Evolutionary conservation across 2,329 filamentous ascomycete genomes (phyloP).

Genomic region (Calonectria pseudoreteaudii): DNA sequence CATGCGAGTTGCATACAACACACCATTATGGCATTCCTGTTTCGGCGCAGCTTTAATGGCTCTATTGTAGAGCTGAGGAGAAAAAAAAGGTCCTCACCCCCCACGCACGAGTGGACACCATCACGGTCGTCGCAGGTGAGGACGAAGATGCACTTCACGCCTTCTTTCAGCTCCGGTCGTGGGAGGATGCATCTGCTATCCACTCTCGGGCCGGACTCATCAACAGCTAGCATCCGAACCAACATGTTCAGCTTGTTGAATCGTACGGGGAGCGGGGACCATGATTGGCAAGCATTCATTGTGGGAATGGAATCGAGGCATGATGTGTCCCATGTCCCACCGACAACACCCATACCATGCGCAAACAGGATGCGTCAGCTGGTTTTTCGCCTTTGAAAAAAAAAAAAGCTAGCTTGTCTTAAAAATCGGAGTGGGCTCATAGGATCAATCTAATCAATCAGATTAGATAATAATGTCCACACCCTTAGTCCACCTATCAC

Average conservation of each 20-base stretch:
- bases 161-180: neutral
- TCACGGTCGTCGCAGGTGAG: neutral
- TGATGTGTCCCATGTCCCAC: neutral
- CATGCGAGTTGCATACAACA: neutral
- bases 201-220: neutral
- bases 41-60: neutral
- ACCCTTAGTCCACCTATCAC: neutral
- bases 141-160: neutral
- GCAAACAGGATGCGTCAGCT: neutral
- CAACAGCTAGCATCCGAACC: neutral
- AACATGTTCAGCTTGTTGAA: neutral
- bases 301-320: neutral
- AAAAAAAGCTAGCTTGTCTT: neutral
- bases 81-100: neutral
- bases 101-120: neutral
- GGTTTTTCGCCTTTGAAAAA: neutral
- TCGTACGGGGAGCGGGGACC: neutral
- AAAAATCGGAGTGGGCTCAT: neutral
- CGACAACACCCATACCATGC: neutral
- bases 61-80: neutral
- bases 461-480: slow-evolving; percentile 10
- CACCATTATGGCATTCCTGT: neutral
- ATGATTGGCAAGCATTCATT: neutral
- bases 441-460: slow-evolving; percentile 9
- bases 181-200: neutral